Evolutionary conservation across 305 asterid genomes (phyloP).

Genomic region (Fraxinus latifolia): DNA sequence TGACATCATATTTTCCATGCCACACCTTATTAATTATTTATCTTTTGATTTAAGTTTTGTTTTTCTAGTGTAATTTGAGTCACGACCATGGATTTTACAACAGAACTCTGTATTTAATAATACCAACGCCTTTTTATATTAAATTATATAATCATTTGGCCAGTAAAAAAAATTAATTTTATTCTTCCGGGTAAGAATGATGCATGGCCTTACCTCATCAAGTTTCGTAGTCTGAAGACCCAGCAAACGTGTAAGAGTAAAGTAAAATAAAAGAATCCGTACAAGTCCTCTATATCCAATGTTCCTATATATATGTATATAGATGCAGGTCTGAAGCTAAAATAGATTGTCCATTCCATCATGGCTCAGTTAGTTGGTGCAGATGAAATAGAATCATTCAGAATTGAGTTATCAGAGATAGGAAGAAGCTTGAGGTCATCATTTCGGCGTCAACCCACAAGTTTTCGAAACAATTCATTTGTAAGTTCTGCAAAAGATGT

Average conservation of each 20-base stretch:
- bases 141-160: not conserved
- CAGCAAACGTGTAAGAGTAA: not conserved
- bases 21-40: not conserved
- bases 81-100: not conserved
- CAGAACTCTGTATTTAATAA: not conserved
- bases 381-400: slow-evolving; percentile 40
- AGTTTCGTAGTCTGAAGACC: not conserved
- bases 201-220: slow-evolving; percentile 30
- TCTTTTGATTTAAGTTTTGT: not conserved
- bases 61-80: not conserved
- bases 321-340: slow-evolving; percentile 7
- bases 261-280: not conserved
- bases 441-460: slow-evolving; percentile 30
- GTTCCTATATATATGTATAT: not conserved
- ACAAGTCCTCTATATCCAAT: not conserved
- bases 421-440: slow-evolving; percentile 41
- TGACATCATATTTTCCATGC: not conserved
- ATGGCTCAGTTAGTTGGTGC: slow-evolving; percentile 45
- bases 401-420: slow-evolving; percentile 33
- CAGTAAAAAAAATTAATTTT: not conserved
- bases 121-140: not conserved
- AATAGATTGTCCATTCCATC: not conserved
- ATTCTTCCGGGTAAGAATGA: slow-evolving; percentile 9
- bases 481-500: slow-evolving; percentile 26
- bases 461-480: slow-evolving; percentile 31